These are phyloP conservation scores for Prunus yedoensis DNA, from an alignment of 331 rosid genomes.

Conservation along the genomic window DNA sequence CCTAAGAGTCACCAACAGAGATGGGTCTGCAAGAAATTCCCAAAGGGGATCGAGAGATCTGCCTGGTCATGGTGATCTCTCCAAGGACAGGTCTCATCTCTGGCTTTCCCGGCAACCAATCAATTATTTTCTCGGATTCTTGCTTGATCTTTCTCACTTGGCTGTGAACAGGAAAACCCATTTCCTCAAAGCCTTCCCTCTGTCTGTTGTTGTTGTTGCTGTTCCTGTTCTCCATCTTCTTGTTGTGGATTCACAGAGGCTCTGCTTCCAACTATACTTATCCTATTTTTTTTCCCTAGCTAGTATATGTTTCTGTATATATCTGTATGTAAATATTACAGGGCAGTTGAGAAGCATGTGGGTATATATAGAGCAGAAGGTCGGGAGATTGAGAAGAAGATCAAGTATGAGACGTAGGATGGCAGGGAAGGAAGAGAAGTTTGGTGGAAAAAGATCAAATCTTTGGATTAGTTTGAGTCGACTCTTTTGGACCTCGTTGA, in stretches of 20 bases:
- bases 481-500: conserved; percentile 56
- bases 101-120: conserved; percentile 58
- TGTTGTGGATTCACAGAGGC: not conserved
- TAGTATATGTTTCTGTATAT: not conserved
- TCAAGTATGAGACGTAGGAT: conserved; percentile 45
- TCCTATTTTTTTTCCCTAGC: not conserved
- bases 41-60: conserved; percentile 67
- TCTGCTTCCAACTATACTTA: conserved; percentile 2
- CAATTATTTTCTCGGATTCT: conserved; percentile 63
- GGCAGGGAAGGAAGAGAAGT: conserved; percentile 37
- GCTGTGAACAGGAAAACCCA: conserved; percentile 61
- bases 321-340: not conserved
- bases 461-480: conserved; percentile 40
- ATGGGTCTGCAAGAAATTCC: conserved; percentile 54
- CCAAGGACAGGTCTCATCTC: conserved; percentile 56
- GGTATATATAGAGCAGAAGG: conserved; percentile 24
- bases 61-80: conserved; percentile 46
- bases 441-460: conserved; percentile 45
- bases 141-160: conserved; percentile 82
- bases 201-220: conserved; percentile 9
- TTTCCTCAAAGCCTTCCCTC: conserved; percentile 17
- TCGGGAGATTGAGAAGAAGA: not conserved
- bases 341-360: not conserved
- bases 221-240: conserved; percentile 51
- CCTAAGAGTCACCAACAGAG: conserved; percentile 33